These are phyloP conservation scores for Hymenoscyphus repandus DNA, from an alignment of 2,329 filamentous ascomycete species.

Conservation along the genomic window DNA sequence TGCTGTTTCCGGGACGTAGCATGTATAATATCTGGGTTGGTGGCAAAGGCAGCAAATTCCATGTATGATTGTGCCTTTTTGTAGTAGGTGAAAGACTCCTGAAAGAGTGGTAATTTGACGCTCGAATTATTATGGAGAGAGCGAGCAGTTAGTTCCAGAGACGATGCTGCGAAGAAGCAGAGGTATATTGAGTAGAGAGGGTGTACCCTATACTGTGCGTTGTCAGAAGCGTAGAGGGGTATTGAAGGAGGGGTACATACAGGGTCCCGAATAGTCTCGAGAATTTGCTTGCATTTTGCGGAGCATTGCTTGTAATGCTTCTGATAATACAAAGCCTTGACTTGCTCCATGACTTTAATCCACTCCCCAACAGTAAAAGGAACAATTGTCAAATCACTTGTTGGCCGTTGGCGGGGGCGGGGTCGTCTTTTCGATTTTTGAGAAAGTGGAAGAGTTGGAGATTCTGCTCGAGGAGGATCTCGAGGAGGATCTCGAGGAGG, in stretches of 20 bases:
- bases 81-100: conserved; percentile 25
- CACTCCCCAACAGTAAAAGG: conserved; percentile 27
- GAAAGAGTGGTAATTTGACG: conserved; percentile 27
- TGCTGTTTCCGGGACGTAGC: neutral
- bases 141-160: conserved; percentile 25
- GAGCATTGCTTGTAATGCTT: conserved; percentile 29
- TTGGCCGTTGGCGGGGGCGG: conserved; percentile 13
- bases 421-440: conserved; percentile 1
- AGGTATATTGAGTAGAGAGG: conserved; percentile 29
- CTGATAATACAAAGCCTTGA: conserved; percentile 25
- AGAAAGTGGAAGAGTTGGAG: conserved; percentile 7
- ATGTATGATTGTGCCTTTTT: conserved; percentile 22
- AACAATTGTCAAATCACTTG: conserved; percentile 18
- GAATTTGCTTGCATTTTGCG: conserved; percentile 25
- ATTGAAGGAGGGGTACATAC: conserved; percentile 17
- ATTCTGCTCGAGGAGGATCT: conserved; percentile 4
- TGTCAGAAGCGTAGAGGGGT: conserved; percentile 3
- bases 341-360: conserved; percentile 27
- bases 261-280: conserved; percentile 25
- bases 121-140: conserved; percentile 22
- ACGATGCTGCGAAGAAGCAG: conserved; percentile 29
- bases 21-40: conserved; percentile 10
- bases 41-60: conserved; percentile 19
- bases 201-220: conserved; percentile 19
- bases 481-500: conserved; percentile 5